Percentiles rank a stretch among this genome's conserved stretches.
Conservation (phyloP, 805 yeast species). For the Kodamaea leandrae region DNA sequence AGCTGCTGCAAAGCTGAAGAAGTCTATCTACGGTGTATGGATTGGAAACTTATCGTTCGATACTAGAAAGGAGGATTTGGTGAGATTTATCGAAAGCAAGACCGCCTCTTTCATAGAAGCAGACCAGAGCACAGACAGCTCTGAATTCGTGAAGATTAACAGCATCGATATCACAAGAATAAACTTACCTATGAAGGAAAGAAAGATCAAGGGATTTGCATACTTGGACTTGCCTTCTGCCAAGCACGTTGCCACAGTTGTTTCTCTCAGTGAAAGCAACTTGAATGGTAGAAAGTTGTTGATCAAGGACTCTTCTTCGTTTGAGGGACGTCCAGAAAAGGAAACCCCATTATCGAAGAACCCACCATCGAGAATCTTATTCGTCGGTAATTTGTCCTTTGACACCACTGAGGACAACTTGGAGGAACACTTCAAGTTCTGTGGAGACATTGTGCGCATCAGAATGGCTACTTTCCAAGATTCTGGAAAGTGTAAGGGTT, state of each 20-base stretch:
- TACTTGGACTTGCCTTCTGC: conserved; percentile 74
- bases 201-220: conserved; percentile 81
- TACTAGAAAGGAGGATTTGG: conserved; percentile 71
- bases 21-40: conserved; percentile 80
- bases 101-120: conserved; percentile 34
- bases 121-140: conserved; percentile 22
- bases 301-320: conserved; percentile 77
- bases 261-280: conserved; percentile 65
- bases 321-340: conserved; percentile 81
- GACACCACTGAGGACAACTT: conserved; percentile 82
- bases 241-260: conserved; percentile 58
- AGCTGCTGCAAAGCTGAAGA: conserved; percentile 31
- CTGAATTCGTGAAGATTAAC: conserved; percentile 33
- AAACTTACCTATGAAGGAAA: conserved; percentile 73
- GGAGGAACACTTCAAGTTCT: conserved; percentile 80
- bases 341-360: conserved; percentile 53
- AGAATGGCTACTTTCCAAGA: conserved; percentile 99
- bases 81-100: conserved; percentile 60
- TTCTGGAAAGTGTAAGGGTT: conserved; percentile 94
- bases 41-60: conserved; percentile 89
- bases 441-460: conserved; percentile 80
- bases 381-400: conserved; percentile 90
- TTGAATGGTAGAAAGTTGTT: conserved; percentile 83
- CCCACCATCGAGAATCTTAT: conserved; percentile 85
- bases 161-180: conserved; percentile 68